Percentiles rank a stretch among this genome's conserved stretches.
phyloP scores from a whole-genome alignment of 2,329 filamentous ascomycete genomes.

The Harringtonia lauricola region DNA sequence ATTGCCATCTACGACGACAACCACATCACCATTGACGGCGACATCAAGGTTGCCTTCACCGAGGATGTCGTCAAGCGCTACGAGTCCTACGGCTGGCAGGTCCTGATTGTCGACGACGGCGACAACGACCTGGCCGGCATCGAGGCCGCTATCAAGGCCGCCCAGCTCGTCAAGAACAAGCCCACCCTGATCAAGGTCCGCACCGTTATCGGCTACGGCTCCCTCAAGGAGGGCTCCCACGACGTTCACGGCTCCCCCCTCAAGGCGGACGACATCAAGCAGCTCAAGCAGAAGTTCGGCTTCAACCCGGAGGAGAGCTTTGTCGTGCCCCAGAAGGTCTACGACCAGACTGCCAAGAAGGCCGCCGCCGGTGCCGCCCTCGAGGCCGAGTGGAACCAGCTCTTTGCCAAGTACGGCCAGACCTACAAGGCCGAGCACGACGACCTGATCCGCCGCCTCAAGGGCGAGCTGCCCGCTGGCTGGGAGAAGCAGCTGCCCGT shows the following conservation, averaged over 20 bases:
- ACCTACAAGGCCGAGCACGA: constrained; percentile 68
- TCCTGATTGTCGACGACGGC: constrained; percentile 72
- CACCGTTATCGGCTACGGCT: constrained; percentile 96
- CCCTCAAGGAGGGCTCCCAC: constrained; percentile 82
- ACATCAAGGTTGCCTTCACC: constrained; percentile 93
- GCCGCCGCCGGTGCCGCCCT: constrained; percentile 74
- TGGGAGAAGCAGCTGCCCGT: constrained; percentile 92
- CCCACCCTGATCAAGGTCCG: constrained; percentile 92
- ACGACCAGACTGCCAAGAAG: constrained; percentile 81
- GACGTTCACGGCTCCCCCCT: constrained; percentile 94
- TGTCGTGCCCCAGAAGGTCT: constrained; percentile 86
- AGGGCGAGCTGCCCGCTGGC: constrained; percentile 78
- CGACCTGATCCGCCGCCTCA: constrained; percentile 72
- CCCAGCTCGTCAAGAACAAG: constrained; percentile 86
- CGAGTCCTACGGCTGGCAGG: constrained; percentile 96
- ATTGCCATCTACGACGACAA: constrained; percentile 98
- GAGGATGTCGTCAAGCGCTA: constrained; percentile 94
- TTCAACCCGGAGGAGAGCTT: constrained; percentile 94
- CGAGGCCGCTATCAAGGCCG: constrained; percentile 76
- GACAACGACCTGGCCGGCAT: constrained; percentile 81
- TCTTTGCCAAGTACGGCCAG: constrained; percentile 75
- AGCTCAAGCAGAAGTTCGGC: constrained; percentile 89
- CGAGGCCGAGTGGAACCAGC: constrained; percentile 91
- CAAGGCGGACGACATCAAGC: constrained; percentile 87
- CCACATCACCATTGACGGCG: constrained; percentile 89